Evolutionary conservation across 2,329 filamentous ascomycete genomes (phyloP).

Genomic region (Pseudogymnoascus pannorum): DNA sequence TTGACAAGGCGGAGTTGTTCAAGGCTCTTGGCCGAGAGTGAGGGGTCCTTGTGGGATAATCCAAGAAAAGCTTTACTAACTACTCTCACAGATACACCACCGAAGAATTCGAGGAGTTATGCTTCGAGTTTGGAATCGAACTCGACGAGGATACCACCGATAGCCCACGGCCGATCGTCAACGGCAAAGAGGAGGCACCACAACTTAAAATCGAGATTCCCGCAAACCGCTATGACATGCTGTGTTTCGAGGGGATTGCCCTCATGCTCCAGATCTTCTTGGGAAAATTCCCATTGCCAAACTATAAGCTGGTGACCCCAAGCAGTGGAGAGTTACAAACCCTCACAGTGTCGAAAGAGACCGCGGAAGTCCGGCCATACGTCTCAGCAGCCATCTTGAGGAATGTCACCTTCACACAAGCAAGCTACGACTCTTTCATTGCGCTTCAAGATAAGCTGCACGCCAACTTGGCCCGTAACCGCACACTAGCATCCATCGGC

Average conservation of each 20-base stretch:
- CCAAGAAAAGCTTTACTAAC: constrained; percentile 21
- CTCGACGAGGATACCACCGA: constrained; percentile 72
- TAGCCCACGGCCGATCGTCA: constrained; percentile 59
- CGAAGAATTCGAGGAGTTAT: constrained; percentile 91
- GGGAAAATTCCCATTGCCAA: constrained; percentile 65
- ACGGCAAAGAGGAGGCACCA: constrained; percentile 77
- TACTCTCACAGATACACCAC: constrained; percentile 63
- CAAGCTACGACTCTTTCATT: constrained; percentile 95
- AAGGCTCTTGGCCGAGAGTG: constrained; percentile 85
- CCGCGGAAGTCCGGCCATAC: constrained; percentile 73
- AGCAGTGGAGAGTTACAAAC: constrained; percentile 66
- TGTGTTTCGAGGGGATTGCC: constrained; percentile 94
- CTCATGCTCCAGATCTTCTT: constrained; percentile 95
- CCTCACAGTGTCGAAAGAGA: constrained; percentile 71
- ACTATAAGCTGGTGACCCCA: constrained; percentile 69
- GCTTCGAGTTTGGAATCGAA: constrained; percentile 95
- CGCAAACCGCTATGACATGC: constrained; percentile 89
- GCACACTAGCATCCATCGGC: constrained; percentile 92
- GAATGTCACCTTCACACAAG: constrained; percentile 85
- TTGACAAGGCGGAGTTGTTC: constrained; percentile 94
- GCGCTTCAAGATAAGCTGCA: constrained; percentile 95
- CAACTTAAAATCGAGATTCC: constrained; percentile 98
- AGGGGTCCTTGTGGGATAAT: constrained; percentile 34
- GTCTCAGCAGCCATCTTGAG: constrained; percentile 85
- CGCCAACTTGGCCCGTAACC: constrained; percentile 86